These are phyloP conservation scores for Boletus insuetus DNA, from an alignment of 768 basidiomycete genomes.

Conservation along the genomic window DNA sequence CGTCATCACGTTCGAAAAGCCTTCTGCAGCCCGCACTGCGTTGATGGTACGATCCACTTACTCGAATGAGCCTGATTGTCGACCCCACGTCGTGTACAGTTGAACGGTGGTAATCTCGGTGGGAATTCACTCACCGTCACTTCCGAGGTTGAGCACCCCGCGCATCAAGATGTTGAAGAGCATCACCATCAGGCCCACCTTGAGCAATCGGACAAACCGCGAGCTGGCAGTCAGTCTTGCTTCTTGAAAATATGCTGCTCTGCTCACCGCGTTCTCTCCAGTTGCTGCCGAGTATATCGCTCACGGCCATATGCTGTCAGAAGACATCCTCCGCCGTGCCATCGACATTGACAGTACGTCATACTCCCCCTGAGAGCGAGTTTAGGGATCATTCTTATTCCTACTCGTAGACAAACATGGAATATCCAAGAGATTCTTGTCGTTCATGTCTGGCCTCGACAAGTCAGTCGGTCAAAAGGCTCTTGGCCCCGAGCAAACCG, in stretches of 20 bases:
- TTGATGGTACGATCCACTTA: slow-evolving; percentile 53
- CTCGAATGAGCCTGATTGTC: background rate
- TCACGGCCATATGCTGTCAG: slow-evolving; percentile 80
- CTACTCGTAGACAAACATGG: slow-evolving; percentile 64
- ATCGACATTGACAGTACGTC: slow-evolving; percentile 72
- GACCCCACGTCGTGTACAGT: slow-evolving; percentile 33
- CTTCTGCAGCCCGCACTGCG: slow-evolving; percentile 81
- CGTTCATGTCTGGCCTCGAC: slow-evolving; percentile 75
- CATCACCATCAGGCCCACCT: slow-evolving; percentile 36
- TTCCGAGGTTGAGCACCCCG: slow-evolving; percentile 60
- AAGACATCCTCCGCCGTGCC: slow-evolving; percentile 72
- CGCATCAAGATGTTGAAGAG: slow-evolving; percentile 42
- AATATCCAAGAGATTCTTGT: slow-evolving; percentile 82
- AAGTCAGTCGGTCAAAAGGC: slow-evolving; percentile 63
- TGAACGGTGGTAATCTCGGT: slow-evolving; percentile 77
- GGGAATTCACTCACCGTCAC: slow-evolving; percentile 67
- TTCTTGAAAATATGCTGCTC: too few relatives aligned
- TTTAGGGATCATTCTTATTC: background rate
- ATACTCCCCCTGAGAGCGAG: background rate
- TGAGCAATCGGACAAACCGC: slow-evolving; percentile 89
- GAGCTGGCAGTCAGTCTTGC: slow-evolving; percentile 65
- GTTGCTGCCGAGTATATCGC: slow-evolving; percentile 95
- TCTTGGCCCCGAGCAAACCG: slow-evolving; percentile 77
- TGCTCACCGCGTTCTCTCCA: slow-evolving; percentile 17
- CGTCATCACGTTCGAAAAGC: slow-evolving; percentile 81